Percentiles rank a stretch among this genome's conserved stretches.
Conservation (phyloP, 495 filamentous ascomycete genomes). For the Jackrogersella multiformis region DNA sequence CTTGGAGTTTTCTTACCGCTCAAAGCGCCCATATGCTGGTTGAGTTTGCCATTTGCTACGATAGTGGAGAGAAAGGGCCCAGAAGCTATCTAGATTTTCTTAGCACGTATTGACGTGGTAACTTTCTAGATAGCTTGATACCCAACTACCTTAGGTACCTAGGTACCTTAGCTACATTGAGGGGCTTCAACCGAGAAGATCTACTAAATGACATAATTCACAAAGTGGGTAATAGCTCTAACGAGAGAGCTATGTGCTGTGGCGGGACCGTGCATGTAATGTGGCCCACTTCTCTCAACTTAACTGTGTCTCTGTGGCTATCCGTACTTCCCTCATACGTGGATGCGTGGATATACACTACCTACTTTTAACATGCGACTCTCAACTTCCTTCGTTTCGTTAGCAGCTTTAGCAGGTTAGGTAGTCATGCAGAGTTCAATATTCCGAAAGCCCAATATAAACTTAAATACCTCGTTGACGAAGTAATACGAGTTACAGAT, state of each 20-base stretch:
- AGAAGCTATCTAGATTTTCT: too few relatives aligned
- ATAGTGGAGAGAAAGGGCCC: too few relatives aligned
- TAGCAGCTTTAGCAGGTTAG: too few relatives aligned
- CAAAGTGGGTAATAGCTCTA: conserved; percentile 18
- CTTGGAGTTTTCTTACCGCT: background rate
- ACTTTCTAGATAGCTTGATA: too few relatives aligned
- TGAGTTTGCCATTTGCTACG: too few relatives aligned
- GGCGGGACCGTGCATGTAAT: conserved; percentile 1
- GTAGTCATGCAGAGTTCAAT: background rate
- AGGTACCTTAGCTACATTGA: too few relatives aligned
- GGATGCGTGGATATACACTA: conserved; percentile 11
- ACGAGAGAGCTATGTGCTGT: conserved; percentile 21
- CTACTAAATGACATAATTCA: conserved; percentile 32
- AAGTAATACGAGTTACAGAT: conserved; percentile 1
- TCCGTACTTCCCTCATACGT: background rate
- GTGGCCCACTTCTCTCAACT: background rate
- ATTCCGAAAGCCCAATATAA: background rate
- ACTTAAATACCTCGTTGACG: background rate
- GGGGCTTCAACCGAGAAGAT: too few relatives aligned
- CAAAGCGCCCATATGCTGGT: background rate
- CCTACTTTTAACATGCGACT: conserved; percentile 14
- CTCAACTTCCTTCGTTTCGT: background rate
- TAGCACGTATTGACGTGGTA: too few relatives aligned
- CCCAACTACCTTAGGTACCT: too few relatives aligned
- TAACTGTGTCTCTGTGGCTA: conserved; percentile 1